Evolutionary conservation across 768 basidiomycete genomes (phyloP), one percentile per base, ranked within the genome.

Genomic region (Russula olivacea): DNA sequence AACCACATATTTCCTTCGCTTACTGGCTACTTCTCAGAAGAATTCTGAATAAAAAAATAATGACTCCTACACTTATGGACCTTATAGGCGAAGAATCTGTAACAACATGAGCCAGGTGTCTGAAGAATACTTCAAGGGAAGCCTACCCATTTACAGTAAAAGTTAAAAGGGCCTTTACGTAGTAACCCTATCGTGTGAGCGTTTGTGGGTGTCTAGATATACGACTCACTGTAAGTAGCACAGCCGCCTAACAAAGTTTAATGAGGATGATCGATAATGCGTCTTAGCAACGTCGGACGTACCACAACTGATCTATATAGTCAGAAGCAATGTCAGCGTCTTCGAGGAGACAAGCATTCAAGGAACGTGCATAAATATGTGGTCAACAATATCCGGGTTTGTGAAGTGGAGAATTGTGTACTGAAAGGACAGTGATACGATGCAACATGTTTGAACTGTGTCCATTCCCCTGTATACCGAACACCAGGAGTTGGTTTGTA

Each of bases 91-190:
- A 55, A 66, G 45, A 64, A 66, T n/a, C 65, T 63, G 28, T 5
- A 7, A 25, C 36, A 36, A 28, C 15, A 32, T 52, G n/a, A 48
- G 30, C 43, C 28, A 58, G 17, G 36, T 21, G 17, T 15, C n/a
- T 21, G 4, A n/a, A 28, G 1, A 17, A 11, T 10, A 11, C 28
- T 6, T 9, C 5, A 10, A 45, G 3, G 8, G 36, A 53, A 9
- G n/a, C 62, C 19, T 41, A 66, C 65, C 65, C 52, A 36, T 66
- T 63, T 15, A 63, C 65, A 15, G 23, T 59, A 40, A 63, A 58
- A 0, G 57, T 66, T 32, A 58, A 38, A 30, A 38, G 1, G 15
- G 62, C 51, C 62, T 58, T 10, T 11, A 12, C 6, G 7, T 1
- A 19, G n/a, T 17, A 32, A 30, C 17, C 15, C 30, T 12, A 23